Conservation (phyloP, 345 rosid genomes). For the Balakata baccata region DNA sequence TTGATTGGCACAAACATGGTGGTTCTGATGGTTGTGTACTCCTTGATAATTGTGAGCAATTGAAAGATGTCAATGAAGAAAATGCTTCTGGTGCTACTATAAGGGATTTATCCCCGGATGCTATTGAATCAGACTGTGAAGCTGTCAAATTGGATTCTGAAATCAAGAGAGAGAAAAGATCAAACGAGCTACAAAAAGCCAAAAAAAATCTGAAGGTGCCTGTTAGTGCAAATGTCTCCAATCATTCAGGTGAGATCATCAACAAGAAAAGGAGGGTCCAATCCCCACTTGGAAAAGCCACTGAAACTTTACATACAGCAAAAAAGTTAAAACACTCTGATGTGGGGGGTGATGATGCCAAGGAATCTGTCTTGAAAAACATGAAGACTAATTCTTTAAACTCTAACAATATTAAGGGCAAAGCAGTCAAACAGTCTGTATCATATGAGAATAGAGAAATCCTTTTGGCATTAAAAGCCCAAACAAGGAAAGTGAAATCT, state of each 20-base stretch:
- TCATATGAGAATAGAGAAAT: slow-evolving; percentile 33
- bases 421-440: slow-evolving; percentile 32
- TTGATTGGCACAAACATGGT: slow-evolving; percentile 32
- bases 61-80: slow-evolving; percentile 33
- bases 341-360: slow-evolving; percentile 29
- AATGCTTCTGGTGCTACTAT: slow-evolving; percentile 26
- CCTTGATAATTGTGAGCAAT: slow-evolving; percentile 33
- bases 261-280: slow-evolving; percentile 40
- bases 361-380: slow-evolving; percentile 26
- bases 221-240: slow-evolving; percentile 28
- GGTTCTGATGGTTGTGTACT: slow-evolving; percentile 31
- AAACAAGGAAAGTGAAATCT: slow-evolving; percentile 21
- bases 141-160: slow-evolving; percentile 33
- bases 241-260: slow-evolving; percentile 28
- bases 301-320: slow-evolving; percentile 39
- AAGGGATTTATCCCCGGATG: slow-evolving; percentile 26
- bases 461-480: slow-evolving; percentile 46
- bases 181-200: slow-evolving; percentile 33
- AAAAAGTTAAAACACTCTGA: slow-evolving; percentile 52
- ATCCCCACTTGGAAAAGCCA: slow-evolving; percentile 29
- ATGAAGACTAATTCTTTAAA: slow-evolving; percentile 30
- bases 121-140: slow-evolving; percentile 27
- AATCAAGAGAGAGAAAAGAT: slow-evolving; percentile 31
- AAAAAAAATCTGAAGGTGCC: slow-evolving; percentile 32
- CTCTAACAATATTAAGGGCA: slow-evolving; percentile 16